phyloP scores from a whole-genome alignment of 208 protist species.

The Trypanosoma platydactyli region DNA sequence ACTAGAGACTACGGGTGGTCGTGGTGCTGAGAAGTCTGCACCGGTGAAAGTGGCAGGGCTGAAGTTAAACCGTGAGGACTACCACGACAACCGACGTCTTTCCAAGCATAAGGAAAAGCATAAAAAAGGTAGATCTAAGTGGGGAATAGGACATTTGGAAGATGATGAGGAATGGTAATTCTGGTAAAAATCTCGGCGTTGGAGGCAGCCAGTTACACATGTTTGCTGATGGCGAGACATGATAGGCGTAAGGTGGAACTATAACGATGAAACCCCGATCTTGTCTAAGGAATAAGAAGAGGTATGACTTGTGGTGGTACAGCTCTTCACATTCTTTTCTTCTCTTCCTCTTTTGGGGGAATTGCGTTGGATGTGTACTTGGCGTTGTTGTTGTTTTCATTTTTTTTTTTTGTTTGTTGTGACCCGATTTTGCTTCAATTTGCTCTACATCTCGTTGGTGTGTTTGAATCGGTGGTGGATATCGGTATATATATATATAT shows the following conservation, averaged over 20 bases:
- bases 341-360: background rate
- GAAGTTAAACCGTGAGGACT: slow-evolving; percentile 59
- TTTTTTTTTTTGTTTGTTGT: slow-evolving; percentile 5
- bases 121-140: slow-evolving; percentile 54
- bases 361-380: background rate
- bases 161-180: slow-evolving; percentile 2
- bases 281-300: too few species aligned
- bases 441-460: too few species aligned
- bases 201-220: background rate
- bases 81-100: slow-evolving; percentile 47
- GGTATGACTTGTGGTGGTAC: too few species aligned
- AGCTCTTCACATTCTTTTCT: background rate
- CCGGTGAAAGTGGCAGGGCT: slow-evolving; percentile 7
- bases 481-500: too few species aligned
- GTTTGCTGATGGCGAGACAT: too few species aligned
- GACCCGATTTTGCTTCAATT: too few species aligned
- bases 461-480: too few species aligned
- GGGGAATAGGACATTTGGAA: slow-evolving; percentile 41
- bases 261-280: background rate
- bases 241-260: too few species aligned
- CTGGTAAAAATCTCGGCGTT: background rate
- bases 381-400: background rate
- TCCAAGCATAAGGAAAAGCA: slow-evolving; percentile 69
- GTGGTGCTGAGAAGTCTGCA: too few species aligned
- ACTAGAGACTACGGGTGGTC: slow-evolving; percentile 38